phyloP scores from a whole-genome alignment of 371 early-diverging fungal species.

The Mortierella polycephala region DNA sequence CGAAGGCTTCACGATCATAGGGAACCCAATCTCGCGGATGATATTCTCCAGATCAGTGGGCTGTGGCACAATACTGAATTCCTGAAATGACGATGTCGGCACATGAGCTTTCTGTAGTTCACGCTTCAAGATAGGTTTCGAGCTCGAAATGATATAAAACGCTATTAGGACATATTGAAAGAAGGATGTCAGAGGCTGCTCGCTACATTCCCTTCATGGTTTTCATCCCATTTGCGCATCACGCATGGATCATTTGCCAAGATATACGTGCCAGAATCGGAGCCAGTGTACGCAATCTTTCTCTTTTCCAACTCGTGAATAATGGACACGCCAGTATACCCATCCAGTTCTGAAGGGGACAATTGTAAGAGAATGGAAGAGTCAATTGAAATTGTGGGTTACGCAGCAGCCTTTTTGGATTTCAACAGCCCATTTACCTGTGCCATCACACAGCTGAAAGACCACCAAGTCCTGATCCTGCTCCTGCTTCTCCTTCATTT shows the following conservation, averaged over 20 bases:
- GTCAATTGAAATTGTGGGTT: background rate
- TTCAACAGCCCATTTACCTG: constrained; percentile 13
- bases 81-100: constrained; percentile 37
- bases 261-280: constrained; percentile 26
- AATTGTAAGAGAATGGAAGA: too few relatives aligned
- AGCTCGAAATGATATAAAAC: constrained; percentile 39
- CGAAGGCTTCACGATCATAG: constrained; percentile 60
- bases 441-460: constrained; percentile 48
- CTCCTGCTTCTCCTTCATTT: constrained; percentile 13
- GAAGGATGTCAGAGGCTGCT: background rate
- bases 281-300: constrained; percentile 26
- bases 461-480: constrained; percentile 26
- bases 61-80: constrained; percentile 13
- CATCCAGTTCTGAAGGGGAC: constrained; percentile 26
- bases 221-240: background rate
- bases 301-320: constrained; percentile 19
- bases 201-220: background rate
- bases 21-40: constrained; percentile 48
- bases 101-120: constrained; percentile 38
- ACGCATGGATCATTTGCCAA: background rate
- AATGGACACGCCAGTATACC: constrained; percentile 37
- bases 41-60: constrained; percentile 31
- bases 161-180: background rate
- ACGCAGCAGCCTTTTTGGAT: background rate
- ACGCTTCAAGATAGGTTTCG: constrained; percentile 40